Percentiles rank a stretch among this genome's conserved stretches.
Evolutionary conservation across 495 filamentous ascomycete species (phyloP).

Genomic region (Aspergillus saccharolyticus): DNA sequence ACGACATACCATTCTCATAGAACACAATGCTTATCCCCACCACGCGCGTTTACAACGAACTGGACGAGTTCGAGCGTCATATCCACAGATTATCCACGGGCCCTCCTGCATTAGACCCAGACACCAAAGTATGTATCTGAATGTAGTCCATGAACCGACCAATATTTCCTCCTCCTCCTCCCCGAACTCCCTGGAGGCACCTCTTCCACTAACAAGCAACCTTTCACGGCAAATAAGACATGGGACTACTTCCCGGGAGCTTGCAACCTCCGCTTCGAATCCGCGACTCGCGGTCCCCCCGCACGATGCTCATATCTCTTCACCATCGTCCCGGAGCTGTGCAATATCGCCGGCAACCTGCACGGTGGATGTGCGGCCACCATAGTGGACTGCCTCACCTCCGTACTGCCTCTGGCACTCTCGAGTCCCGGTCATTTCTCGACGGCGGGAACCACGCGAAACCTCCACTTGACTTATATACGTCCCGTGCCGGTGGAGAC

Average conservation of each 20-base stretch:
- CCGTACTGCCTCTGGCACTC: constrained; percentile 51
- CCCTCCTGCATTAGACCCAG: background rate
- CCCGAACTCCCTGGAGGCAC: background rate
- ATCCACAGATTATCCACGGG: background rate
- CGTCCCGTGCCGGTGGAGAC: constrained; percentile 52
- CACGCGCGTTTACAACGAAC: background rate
- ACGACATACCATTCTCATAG: background rate
- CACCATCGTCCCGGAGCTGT: constrained; percentile 48
- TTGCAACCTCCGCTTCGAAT: constrained; percentile 38
- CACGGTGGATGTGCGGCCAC: constrained; percentile 68
- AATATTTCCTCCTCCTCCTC: too few relatives aligned
- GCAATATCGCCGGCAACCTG: constrained; percentile 56
- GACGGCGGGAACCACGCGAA: constrained; percentile 59
- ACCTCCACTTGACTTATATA: constrained; percentile 63
- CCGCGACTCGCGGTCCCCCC: constrained; percentile 32
- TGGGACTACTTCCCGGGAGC: constrained; percentile 32
- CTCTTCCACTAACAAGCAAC: background rate
- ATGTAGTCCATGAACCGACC: too few relatives aligned
- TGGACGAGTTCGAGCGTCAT: background rate
- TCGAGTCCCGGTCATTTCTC: constrained; percentile 57
- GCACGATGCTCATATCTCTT: constrained; percentile 38
- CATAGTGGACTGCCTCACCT: constrained; percentile 63
- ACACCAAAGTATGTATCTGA: background rate
- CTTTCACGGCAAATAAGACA: constrained; percentile 18
- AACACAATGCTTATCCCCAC: background rate